phyloP scores from a whole-genome alignment of 179 eudicot species.

The Silene vulgaris region DNA sequence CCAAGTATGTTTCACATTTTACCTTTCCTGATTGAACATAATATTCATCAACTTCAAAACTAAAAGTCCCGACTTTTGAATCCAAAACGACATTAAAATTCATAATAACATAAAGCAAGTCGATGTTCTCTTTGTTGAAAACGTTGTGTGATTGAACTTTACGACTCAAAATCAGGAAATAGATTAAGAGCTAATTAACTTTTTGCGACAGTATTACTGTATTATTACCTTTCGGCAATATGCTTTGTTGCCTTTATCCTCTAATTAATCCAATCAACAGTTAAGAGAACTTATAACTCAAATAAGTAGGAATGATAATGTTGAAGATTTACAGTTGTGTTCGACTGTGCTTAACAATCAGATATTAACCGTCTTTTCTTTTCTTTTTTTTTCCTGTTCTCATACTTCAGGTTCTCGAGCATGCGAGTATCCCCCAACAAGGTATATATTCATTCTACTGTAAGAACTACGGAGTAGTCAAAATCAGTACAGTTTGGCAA shows the following conservation, averaged over 20 bases:
- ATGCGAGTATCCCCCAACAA: conserved; percentile 45
- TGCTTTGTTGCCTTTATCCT: conserved; percentile 8
- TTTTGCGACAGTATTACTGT: conserved; percentile 22
- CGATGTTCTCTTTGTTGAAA: conserved; percentile 22
- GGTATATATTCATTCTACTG: too few relatives aligned
- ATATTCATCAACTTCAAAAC: too few relatives aligned
- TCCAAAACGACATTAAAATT: background rate
- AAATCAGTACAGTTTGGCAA: background rate
- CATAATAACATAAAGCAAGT: conserved; percentile 19
- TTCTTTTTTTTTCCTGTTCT: background rate
- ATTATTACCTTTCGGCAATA: conserved; percentile 14
- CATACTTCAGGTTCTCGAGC: conserved; percentile 34
- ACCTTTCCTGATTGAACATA: background rate
- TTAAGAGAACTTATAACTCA: too few relatives aligned
- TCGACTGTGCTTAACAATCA: too few relatives aligned
- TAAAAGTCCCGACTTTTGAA: conserved; percentile 3
- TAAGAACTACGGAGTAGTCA: too few relatives aligned
- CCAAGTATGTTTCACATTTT: conserved; percentile 58
- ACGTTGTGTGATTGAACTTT: too few relatives aligned
- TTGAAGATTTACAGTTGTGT: too few relatives aligned
- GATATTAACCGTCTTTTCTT: background rate
- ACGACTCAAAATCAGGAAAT: too few relatives aligned
- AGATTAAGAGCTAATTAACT: conserved; percentile 10
- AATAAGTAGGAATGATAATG: too few relatives aligned
- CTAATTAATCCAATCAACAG: conserved; percentile 1